A percentile compares a stretch with the other conserved stretches of the same genome.
Evolutionary conservation across 2,329 filamentous ascomycete species (phyloP).

Genomic region (Fulvia fulva): DNA sequence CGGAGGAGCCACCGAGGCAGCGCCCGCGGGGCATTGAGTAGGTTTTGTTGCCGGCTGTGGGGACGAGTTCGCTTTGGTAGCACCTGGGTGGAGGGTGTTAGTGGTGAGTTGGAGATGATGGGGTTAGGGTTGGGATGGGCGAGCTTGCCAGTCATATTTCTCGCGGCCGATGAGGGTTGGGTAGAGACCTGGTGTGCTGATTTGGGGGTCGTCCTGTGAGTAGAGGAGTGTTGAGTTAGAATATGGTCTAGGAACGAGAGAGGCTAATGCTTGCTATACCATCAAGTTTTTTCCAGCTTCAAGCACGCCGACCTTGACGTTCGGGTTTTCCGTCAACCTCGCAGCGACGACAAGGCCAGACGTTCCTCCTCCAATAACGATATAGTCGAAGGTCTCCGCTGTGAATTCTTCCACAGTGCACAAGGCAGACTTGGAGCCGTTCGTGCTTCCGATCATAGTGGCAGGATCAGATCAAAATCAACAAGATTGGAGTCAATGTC

Average conservation of each 20-base stretch:
- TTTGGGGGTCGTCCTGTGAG: constrained; percentile 27
- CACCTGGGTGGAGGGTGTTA: constrained; percentile 7
- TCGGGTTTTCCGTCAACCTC: constrained; percentile 27
- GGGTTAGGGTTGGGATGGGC: neutral
- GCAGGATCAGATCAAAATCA: neutral
- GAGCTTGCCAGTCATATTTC: constrained; percentile 33
- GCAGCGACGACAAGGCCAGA: too few species aligned
- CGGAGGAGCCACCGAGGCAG: constrained; percentile 36
- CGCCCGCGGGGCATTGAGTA: constrained; percentile 36
- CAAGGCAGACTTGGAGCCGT: constrained; percentile 18
- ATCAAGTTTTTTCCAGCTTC: constrained; percentile 30
- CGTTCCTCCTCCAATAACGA: too few species aligned
- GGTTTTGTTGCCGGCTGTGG: constrained; percentile 24
- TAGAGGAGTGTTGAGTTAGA: neutral
- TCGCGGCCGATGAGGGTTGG: constrained; percentile 31
- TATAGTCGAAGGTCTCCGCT: constrained; percentile 23
- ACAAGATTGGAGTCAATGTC: too few species aligned
- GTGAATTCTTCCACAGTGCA: constrained; percentile 29
- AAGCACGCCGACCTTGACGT: constrained; percentile 32
- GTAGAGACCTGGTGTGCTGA: constrained; percentile 32
- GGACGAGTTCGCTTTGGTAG: constrained; percentile 25
- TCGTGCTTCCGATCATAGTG: neutral
- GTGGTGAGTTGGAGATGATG: neutral
- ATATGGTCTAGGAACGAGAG: neutral
- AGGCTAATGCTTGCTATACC: neutral